These are phyloP conservation scores for Lichtheimia hyalospora DNA, from an alignment of 371 early-diverging fungal species.

Conservation along the genomic window DNA sequence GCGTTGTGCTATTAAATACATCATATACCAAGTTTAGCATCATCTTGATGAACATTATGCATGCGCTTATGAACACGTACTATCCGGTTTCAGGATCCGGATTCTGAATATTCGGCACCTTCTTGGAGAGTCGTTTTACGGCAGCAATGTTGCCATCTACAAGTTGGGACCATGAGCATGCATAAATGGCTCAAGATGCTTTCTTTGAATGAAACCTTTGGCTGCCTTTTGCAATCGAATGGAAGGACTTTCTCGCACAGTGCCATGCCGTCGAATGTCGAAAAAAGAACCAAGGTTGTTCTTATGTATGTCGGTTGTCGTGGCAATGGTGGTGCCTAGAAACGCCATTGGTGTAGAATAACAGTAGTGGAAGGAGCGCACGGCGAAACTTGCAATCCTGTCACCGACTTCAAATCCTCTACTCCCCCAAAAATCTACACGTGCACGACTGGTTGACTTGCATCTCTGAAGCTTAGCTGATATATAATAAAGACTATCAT, in stretches of 20 bases:
- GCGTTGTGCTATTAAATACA: conserved; percentile 33
- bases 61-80: conserved; percentile 17
- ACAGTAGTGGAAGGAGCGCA: too few species aligned
- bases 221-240: conserved; percentile 45
- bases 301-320: conserved; percentile 1
- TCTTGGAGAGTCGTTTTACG: conserved; percentile 43
- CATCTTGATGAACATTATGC: neutral
- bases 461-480: too few species aligned
- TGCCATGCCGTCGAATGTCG: conserved; percentile 42
- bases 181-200: neutral
- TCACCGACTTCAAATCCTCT: too few species aligned
- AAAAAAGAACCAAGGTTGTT: conserved; percentile 25
- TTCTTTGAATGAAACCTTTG: conserved; percentile 23
- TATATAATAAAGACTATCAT: too few species aligned
- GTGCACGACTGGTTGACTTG: too few species aligned
- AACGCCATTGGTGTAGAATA: too few species aligned
- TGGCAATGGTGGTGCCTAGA: neutral
- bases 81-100: conserved; percentile 52
- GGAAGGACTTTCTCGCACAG: conserved; percentile 41
- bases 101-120: conserved; percentile 48
- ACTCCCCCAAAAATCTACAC: too few species aligned
- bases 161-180: neutral
- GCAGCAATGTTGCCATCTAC: conserved; percentile 51
- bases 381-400: too few species aligned
- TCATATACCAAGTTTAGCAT: neutral